Percentiles rank a stretch among this genome's conserved stretches.
phyloP scores from a whole-genome alignment of 1,284 basidiomycete genomes.

The Cyathus olla region DNA sequence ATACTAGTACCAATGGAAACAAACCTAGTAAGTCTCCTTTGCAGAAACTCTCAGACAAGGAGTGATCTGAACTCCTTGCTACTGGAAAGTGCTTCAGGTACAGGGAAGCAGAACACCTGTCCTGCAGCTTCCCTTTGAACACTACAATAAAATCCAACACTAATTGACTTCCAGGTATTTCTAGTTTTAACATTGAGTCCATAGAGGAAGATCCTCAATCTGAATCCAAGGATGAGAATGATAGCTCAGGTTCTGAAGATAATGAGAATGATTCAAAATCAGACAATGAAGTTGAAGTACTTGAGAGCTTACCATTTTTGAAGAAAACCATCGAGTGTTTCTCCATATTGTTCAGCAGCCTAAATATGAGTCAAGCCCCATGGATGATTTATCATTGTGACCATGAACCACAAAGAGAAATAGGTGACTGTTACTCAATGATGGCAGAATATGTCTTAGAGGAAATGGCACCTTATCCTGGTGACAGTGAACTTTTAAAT shows the following conservation, averaged over 20 bases:
- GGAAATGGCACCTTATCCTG: no score
- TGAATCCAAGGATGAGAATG: no score
- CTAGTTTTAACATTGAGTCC: constrained; percentile 4
- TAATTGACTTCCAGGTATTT: constrained; percentile 15
- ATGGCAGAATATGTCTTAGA: background rate
- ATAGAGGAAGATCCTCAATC: no score
- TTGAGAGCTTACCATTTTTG: constrained; percentile 5
- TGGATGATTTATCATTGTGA: no score
- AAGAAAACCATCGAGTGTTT: no score
- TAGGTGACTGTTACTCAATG: background rate
- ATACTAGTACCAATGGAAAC: no score
- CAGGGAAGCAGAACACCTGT: constrained; percentile 17
- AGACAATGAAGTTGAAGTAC: constrained; percentile 6
- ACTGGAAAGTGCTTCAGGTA: constrained; percentile 23
- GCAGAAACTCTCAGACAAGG: constrained; percentile 14
- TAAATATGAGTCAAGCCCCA: background rate
- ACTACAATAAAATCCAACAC: constrained; percentile 7
- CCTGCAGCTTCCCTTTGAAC: constrained; percentile 20
- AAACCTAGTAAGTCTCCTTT: no score
- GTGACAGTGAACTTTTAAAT: background rate
- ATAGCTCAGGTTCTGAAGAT: no score
- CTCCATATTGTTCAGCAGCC: background rate
- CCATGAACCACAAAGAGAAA: no score
- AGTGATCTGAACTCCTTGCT: constrained; percentile 15
- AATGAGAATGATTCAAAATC: background rate